Evolutionary conservation across 1,139 yeast species (phyloP).

Genomic region (Hyphopichia buzzinii): DNA sequence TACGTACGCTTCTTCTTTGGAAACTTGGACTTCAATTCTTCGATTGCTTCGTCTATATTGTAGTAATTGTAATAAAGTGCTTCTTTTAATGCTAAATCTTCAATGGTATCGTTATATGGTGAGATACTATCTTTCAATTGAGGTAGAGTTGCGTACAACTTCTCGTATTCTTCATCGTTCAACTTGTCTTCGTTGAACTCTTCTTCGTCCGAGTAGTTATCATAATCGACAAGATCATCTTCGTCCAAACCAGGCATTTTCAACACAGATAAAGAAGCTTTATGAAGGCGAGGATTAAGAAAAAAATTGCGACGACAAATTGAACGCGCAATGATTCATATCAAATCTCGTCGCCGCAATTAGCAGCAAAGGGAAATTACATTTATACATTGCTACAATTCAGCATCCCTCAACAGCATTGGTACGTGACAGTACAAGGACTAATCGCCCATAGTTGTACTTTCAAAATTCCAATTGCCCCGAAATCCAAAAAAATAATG

Average conservation of each 20-base stretch:
- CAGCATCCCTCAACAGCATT: too few relatives aligned
- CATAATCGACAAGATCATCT: constrained; percentile 45
- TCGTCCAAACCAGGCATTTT: constrained; percentile 22
- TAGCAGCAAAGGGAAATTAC: too few relatives aligned
- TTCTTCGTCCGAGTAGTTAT: constrained; percentile 42
- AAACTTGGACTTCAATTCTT: constrained; percentile 48
- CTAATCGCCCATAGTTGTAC: too few relatives aligned
- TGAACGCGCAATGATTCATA: too few relatives aligned
- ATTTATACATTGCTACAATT: too few relatives aligned
- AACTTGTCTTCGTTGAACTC: constrained; percentile 43
- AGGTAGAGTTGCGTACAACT: constrained; percentile 43
- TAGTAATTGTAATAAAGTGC: constrained; percentile 61
- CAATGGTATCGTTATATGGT: constrained; percentile 43
- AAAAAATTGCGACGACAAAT: too few relatives aligned
- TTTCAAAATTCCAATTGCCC: too few relatives aligned
- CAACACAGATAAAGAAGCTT: too few relatives aligned
- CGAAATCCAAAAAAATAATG: constrained; percentile 21
- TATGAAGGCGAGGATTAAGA: too few relatives aligned
- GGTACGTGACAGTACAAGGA: too few relatives aligned
- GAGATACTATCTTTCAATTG: constrained; percentile 30
- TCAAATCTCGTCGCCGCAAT: too few relatives aligned
- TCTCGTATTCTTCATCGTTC: constrained; percentile 49
- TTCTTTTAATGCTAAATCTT: constrained; percentile 56
- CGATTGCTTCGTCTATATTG: constrained; percentile 52
- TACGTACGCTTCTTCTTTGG: constrained; percentile 44